Evolutionary conservation across 2,329 filamentous ascomycete species (phyloP), one percentile per base, ranked within the genome.

Genomic region (Aspergillus uvarum): DNA sequence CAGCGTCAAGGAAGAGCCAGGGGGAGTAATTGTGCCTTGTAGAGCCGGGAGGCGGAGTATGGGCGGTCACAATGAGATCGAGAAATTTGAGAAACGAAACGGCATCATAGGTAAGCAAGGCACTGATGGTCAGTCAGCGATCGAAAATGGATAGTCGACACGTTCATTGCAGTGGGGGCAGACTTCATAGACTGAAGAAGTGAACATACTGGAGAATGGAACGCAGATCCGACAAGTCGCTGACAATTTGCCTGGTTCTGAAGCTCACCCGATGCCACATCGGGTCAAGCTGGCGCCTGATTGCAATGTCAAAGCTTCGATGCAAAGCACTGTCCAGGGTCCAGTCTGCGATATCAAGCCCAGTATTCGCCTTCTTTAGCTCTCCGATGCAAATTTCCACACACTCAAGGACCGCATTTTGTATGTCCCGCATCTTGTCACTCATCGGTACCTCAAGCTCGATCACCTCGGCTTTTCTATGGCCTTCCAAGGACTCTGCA

Each of bases 231-330:
- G 89, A 89, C 67, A 99, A 76, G 72, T 98, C 95, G 68, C 88
- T 89, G 59, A 96, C 94, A 67, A 99, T 96, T 76, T 97, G 93
- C 69, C 90, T 91, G 2, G 94, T 98, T 76, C 95, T 92, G 83
- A 91, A 96, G 74, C 90, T 97, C 54, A 96, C 91, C 56, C 95
- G 87, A 79, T 99, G 95, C 95, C 95, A 99, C 60, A 98, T 93
- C 4, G 94, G 93, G 71, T 98, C 93, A 19, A 99, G 81, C 75
- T 99, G 95, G 59, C 93, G 85, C 63, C 94, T 85, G 54, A 99
- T 87, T 58, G 93, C 89, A 61, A 90, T 82, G 73, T 98, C 95
- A 74, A 99, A 99, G 69, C 92, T 96, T 71, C 89, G 91, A 66
- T 97, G 89, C 62, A 98, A 79, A 38, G 94, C 94, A 71, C 91